Base-by-base conservation (phyloP, 2,329 filamentous ascomycete genomes). In the Drechslera avenae region DNA sequence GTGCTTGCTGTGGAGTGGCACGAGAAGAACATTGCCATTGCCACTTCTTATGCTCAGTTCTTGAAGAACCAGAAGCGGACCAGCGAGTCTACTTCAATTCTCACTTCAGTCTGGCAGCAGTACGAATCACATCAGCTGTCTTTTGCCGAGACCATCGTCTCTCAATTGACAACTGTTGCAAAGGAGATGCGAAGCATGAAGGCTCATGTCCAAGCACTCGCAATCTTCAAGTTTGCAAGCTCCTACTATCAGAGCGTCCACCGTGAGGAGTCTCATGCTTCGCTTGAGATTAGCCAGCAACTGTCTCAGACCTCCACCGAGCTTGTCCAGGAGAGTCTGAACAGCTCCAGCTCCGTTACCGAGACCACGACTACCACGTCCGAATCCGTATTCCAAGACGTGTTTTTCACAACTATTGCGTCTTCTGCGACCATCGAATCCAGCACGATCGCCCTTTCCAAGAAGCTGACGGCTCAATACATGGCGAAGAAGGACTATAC, bases 21-120 rank as follows among this genome's bases (percentile, higher is more conserved):
- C 46, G 73, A 78, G 60, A 75, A 73, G 60, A 81, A 81, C 57
- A 67, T 81, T 18, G 72, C 77, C 41, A 66, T 76, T 16, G 73
- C 78, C 4, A 68, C 78, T n/a, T 66, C 70, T 1, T 82, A 81
- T 53, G 73, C 76, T 5, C 71, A 73, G 14, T 81, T 79, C 57
- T 62, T 82, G n/a, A 72, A 76, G 26, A 61, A 66, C 0, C 77
- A 79, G 40, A 78, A 78, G 55, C 72, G 78, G 3, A 69, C 72
- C 12, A 66, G 67, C 0, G 79, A 82, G 52, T 73, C 77, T 0
- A 75, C 76, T 2, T 74, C 78, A 3, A 66, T 82, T 4, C 68
- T 81, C 3, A 73, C 71, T 2, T 75, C 74, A 8, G 63, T 79
- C 16, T 81, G 78, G 75, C 72, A 79, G 43, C 79, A 82, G 55